Conservation (phyloP, 371 early-diverging fungal species). For the Apophysomyces elegans region DNA sequence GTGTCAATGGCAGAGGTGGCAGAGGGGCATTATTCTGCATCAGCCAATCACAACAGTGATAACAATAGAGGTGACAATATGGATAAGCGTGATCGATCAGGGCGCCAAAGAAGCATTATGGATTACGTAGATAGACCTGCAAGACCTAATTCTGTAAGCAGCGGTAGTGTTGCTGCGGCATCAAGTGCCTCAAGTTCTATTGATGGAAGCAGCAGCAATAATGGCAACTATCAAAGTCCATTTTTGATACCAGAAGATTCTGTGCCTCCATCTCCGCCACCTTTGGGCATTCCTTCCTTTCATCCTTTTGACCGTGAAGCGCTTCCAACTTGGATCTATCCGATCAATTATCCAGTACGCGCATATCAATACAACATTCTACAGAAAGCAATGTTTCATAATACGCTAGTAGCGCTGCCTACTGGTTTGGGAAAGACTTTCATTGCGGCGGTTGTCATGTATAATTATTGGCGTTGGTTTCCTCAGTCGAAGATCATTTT, state of each 20-base stretch:
- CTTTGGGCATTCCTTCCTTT: slow-evolving; percentile 25
- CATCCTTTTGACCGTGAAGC: slow-evolving; percentile 61
- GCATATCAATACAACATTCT: slow-evolving; percentile 92
- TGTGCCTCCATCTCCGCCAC: slow-evolving; percentile 27
- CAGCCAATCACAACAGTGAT: not conserved
- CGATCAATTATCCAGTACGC: slow-evolving; percentile 77
- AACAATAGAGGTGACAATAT: not conserved
- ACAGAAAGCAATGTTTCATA: slow-evolving; percentile 74
- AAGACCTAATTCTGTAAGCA: not conserved
- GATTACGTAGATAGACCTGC: not conserved
- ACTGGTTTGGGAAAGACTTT: slow-evolving; percentile 96
- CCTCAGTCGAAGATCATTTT: slow-evolving; percentile 89
- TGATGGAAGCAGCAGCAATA: not conserved
- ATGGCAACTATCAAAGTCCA: not conserved
- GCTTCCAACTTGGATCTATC: slow-evolving; percentile 79
- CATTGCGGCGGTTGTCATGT: slow-evolving; percentile 97
- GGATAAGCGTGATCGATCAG: no score
- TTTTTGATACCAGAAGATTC: slow-evolving; percentile 12
- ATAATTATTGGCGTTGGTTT: slow-evolving; percentile 94
- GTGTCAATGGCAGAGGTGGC: slow-evolving; percentile 20
- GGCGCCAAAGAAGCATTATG: not conserved
- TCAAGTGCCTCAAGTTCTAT: not conserved
- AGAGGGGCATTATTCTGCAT: slow-evolving; percentile 2
- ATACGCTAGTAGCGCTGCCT: slow-evolving; percentile 90
- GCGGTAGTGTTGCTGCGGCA: slow-evolving; percentile 9